phyloP scores from a whole-genome alignment of 225 moss, liverwort and hornwort genomes.

The Thuidium tamariscinum region DNA sequence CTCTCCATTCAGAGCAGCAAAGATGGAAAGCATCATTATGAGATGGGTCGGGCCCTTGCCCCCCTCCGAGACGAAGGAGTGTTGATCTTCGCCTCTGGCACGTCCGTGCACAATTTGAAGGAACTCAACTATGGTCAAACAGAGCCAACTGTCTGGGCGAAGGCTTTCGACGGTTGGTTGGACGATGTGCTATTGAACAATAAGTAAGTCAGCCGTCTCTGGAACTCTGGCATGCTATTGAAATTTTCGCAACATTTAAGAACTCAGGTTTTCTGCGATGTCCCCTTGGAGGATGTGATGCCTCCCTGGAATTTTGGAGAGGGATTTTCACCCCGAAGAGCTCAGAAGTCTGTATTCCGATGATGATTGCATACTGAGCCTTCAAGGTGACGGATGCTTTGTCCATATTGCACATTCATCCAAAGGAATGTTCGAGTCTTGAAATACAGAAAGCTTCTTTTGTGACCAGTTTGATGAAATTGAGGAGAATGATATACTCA shows the following conservation, averaged over 20 bases:
- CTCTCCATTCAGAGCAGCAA: slow-evolving; percentile 50
- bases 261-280: too few species aligned
- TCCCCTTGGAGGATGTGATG: background rate
- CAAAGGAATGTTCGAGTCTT: background rate
- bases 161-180: slow-evolving; percentile 63
- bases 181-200: slow-evolving; percentile 43
- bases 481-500: background rate
- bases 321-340: background rate
- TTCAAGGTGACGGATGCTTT: background rate
- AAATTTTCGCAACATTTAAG: background rate
- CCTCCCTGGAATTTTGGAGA: background rate
- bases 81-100: slow-evolving; percentile 66
- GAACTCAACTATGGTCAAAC: background rate
- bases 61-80: slow-evolving; percentile 71
- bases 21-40: slow-evolving; percentile 56
- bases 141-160: slow-evolving; percentile 31
- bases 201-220: slow-evolving; percentile 14
- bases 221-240: background rate
- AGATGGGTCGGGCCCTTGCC: slow-evolving; percentile 65
- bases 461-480: background rate
- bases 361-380: background rate
- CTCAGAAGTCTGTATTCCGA: background rate
- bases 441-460: background rate
- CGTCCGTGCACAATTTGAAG: slow-evolving; percentile 62
- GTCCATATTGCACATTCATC: background rate